Base-by-base conservation (phyloP, 1,284 basidiomycete species). In the Boletus smithii region DNA sequence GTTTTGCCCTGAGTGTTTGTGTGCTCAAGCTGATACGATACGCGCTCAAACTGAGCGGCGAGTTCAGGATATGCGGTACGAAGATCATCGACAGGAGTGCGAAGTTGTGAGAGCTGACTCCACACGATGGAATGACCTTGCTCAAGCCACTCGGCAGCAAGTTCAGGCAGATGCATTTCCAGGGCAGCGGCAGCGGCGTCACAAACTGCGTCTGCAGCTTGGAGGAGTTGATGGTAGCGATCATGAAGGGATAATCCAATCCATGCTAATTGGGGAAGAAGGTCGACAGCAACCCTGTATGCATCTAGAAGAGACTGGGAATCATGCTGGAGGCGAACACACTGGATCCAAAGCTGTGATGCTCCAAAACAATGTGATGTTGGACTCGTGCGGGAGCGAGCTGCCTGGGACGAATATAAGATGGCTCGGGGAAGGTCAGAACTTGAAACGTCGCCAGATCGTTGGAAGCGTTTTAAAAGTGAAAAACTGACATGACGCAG, bases 71-170 rank as follows among this genome's bases (percentile, higher is more conserved):
- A 11, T 13, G 7, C 2, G 7, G 16, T 0, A 3, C 18, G 49
- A 16, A 47, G 26, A 17, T 43, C 29, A 9, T 52, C 49, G 4
- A 34, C 5, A 0, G 50, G 38, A 1, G 30, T 47, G 3, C 50
- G 41, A 20, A 53, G 44, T 11, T 48, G 44, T 8, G 46, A 49
- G 11, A 49, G 5, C 22, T 49, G 48, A 30, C n/a, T 35, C 48
- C 36, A 49, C 5, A 49, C 6, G 5, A 49, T 13, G 8, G 46
- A 48, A 2, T 39, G 49, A 23, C 50, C 43, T 39, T 52, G 49
- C 8, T 52, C 50, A 1, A 52, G 43, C 40, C 49, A 52, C 29
- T 52, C 49, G 4, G 46, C 38, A 4, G 49, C 50, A 7, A 29
- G 23, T 1, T 29, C 43, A n/a, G 26, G 39, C 22, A 10, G 26